Base-by-base conservation (phyloP, 257 asterid genomes). In the Solanum dulcamara region DNA sequence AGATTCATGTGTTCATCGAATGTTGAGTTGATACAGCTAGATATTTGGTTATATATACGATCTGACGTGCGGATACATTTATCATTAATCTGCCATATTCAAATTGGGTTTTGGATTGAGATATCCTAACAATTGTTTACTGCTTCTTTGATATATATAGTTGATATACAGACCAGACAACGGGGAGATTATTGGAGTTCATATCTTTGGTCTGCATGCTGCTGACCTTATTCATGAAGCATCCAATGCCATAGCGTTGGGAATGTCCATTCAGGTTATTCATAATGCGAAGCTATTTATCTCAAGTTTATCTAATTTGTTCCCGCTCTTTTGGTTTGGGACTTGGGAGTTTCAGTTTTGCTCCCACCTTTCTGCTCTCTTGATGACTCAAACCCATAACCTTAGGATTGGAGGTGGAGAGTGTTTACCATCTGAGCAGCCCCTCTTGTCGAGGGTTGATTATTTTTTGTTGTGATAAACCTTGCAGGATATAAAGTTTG, bases 141-240 rank as follows among this genome's bases (percentile, higher is more conserved):
- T 71, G 80, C 50, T 32, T 88, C 87, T 57, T 72, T 75, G 48
- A 84, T 87, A 64, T 57, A n/a, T 57, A 62, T 93, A 95, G 98
- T 87, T 95, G 89, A 93, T 95, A 75, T 95, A 93, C 89, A 93
- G 98, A 89, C 95, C 97, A 24, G 98, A 95, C 91, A 93, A 88
- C 74, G 98, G 98, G 14, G 98, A 93, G 92, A 95, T 95, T 89
- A 96, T 95, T 60, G 98, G 98, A 88, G 98, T 95, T 86, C 98
- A 95, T 86, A 93, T 95, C 80, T 93, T 95, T 90, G 98, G 98
- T 38, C 33, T 93, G 93, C 98, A 95, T 88, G 98, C 98, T 30
- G 98, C 98, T 80, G 98, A 95, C 91, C 98, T 95, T 86, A 93
- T 95, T 81, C 98, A 95, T 68, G 98, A 95, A 91, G 97, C 97